Evolutionary conservation across 768 basidiomycete species (phyloP).

Genomic region (Lactarius hengduanensis): DNA sequence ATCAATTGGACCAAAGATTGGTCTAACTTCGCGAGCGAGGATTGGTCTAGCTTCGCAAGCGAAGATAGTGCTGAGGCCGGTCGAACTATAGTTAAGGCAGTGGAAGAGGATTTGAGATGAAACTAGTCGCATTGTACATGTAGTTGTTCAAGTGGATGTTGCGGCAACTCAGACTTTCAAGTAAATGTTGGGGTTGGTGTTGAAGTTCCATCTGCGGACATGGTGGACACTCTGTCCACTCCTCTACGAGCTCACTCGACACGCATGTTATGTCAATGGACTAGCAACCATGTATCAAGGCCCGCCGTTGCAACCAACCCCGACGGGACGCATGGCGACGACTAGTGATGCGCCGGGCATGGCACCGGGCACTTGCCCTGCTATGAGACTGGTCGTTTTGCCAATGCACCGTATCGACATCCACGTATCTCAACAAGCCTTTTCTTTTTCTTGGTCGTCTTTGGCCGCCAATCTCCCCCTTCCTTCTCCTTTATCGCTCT

Average conservation of each 20-base stretch:
- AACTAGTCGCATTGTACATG: too few species aligned
- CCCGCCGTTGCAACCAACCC: neutral
- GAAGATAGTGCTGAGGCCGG: too few species aligned
- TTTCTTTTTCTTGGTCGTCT: slow-evolving; percentile 32
- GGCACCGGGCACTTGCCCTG: neutral
- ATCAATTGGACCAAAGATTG: too few species aligned
- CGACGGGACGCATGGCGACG: neutral
- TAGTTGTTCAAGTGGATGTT: too few species aligned
- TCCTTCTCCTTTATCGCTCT: slow-evolving; percentile 25
- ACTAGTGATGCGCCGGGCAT: neutral
- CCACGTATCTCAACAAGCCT: neutral
- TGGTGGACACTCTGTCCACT: neutral
- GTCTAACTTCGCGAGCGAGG: too few species aligned
- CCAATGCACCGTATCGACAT: neutral
- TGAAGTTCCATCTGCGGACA: slow-evolving; percentile 14
- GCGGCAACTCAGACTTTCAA: too few species aligned
- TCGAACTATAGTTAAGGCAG: too few species aligned
- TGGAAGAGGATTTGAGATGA: too few species aligned
- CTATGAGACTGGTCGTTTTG: neutral
- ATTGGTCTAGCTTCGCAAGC: too few species aligned
- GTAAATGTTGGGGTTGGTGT: neutral
- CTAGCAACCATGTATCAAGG: neutral
- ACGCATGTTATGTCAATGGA: neutral
- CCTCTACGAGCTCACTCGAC: neutral
- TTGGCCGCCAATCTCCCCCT: slow-evolving; percentile 11